phyloP scores from a whole-genome alignment of 352 stramenopile species.

The Phytophthora litchii region DNA sequence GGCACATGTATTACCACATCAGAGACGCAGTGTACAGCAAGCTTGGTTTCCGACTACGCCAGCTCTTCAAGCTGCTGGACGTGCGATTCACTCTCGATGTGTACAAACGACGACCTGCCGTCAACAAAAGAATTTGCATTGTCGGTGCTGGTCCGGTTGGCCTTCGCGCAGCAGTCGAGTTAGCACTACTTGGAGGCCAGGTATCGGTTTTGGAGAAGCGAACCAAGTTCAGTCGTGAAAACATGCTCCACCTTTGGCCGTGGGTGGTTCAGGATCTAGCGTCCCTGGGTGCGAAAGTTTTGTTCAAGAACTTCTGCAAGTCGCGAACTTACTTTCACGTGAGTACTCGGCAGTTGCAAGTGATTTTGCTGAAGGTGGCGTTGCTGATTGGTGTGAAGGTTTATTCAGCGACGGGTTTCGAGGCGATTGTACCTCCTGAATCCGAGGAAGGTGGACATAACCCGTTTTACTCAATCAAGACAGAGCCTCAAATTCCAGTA shows the following conservation, averaged over 20 bases:
- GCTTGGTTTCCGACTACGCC: conserved; percentile 63
- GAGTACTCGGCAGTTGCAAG: conserved; percentile 77
- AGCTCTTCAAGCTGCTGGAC: conserved; percentile 69
- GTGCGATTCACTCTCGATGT: conserved; percentile 46
- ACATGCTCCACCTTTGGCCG: conserved; percentile 82
- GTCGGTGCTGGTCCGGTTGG: conserved; percentile 72
- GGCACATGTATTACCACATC: conserved; percentile 59
- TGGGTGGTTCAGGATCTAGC: conserved; percentile 84
- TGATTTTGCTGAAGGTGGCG: conserved; percentile 78
- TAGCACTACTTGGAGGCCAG: conserved; percentile 62
- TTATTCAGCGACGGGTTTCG: conserved; percentile 56
- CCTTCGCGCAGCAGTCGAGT: conserved; percentile 65
- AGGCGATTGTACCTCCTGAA: conserved; percentile 33
- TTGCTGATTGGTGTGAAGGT: conserved; percentile 68
- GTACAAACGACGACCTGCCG: conserved; percentile 47
- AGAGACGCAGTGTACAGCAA: conserved; percentile 49
- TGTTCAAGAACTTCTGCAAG: conserved; percentile 73
- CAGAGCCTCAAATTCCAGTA: conserved; percentile 67
- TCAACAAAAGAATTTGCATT: conserved; percentile 62
- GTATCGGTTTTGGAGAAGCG: conserved; percentile 81
- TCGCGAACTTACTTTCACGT: conserved; percentile 82
- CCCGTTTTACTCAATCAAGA: conserved; percentile 63
- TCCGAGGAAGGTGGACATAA: conserved; percentile 36
- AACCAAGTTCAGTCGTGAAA: conserved; percentile 73
- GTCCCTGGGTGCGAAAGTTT: conserved; percentile 68